Evolutionary conservation across 192 early-diverging fungal genomes (phyloP).

Genomic region (Backusella tarrabulga): DNA sequence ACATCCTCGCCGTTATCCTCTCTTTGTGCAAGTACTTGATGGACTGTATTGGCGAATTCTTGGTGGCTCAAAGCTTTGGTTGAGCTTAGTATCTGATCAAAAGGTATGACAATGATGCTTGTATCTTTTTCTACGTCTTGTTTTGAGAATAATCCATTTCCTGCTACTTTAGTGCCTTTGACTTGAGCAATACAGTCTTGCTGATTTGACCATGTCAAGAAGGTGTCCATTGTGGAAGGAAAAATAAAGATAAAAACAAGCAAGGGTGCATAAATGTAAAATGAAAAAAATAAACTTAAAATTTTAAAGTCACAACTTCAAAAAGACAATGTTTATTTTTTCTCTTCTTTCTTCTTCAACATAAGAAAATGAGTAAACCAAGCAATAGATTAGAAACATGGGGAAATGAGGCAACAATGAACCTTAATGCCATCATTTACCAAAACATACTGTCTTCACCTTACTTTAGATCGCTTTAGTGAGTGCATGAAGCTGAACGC

Average conservation of each 20-base stretch:
- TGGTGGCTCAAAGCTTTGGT: background rate
- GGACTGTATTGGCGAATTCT: background rate
- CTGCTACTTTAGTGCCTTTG: slow-evolving; percentile 15
- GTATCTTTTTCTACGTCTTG: background rate
- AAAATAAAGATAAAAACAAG: background rate
- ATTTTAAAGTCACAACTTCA: background rate
- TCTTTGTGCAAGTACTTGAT: background rate
- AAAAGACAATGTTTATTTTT: slow-evolving; percentile 9
- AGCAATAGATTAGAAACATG: slow-evolving; percentile 61
- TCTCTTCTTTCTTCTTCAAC: background rate
- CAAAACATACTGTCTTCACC: slow-evolving; percentile 72
- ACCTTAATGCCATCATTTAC: slow-evolving; percentile 69
- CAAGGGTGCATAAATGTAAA: background rate
- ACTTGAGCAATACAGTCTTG: background rate
- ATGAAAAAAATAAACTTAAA: too few relatives aligned
- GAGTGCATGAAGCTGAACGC: slow-evolving; percentile 23
- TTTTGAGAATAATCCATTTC: slow-evolving; percentile 22
- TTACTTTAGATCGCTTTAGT: slow-evolving; percentile 76
- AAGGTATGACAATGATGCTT: background rate
- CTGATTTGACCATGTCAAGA: slow-evolving; percentile 15
- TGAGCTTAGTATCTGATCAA: background rate
- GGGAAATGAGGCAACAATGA: slow-evolving; percentile 81
- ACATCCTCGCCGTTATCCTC: background rate
- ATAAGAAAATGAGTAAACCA: slow-evolving; percentile 5
- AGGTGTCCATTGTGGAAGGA: background rate